These are phyloP conservation scores for Aspergillus costaricaensis DNA, from an alignment of 2,329 filamentous ascomycete species.

Conservation along the genomic window DNA sequence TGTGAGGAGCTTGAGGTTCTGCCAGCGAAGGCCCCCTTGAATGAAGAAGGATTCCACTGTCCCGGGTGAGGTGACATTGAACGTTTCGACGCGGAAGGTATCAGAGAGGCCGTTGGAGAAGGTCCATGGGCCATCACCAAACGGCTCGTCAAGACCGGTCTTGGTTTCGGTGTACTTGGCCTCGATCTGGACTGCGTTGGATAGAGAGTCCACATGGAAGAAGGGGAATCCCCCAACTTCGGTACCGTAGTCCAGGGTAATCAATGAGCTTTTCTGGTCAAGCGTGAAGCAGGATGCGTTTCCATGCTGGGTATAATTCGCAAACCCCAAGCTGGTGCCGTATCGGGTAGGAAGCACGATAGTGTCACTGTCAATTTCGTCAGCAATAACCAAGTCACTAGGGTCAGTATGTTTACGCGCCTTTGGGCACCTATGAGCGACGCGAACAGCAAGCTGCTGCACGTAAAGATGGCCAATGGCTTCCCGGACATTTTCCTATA, in stretches of 20 bases:
- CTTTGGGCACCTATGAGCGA: neutral
- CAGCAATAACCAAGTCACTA: neutral
- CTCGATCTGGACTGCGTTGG: constrained; percentile 19
- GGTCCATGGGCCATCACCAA: constrained; percentile 19
- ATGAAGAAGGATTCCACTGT: constrained; percentile 16
- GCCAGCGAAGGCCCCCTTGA: constrained; percentile 23
- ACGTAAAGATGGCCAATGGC: neutral
- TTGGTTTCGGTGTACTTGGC: constrained; percentile 21
- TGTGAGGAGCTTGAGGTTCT: constrained; percentile 4
- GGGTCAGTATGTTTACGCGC: neutral
- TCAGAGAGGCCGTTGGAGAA: constrained; percentile 20
- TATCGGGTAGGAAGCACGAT: neutral
- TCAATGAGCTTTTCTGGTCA: neutral
- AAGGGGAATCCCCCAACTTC: constrained; percentile 21
- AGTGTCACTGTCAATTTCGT: neutral
- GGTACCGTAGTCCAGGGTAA: constrained; percentile 20
- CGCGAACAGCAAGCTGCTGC: neutral
- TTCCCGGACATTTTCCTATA: neutral
- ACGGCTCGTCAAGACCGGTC: constrained; percentile 14
- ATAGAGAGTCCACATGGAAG: constrained; percentile 14
- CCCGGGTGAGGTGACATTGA: constrained; percentile 19
- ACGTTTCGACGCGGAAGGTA: constrained; percentile 20
- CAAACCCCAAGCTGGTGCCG: neutral
- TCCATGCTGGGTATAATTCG: neutral
- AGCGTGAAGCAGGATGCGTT: constrained; percentile 12